A percentile compares a stretch with the other conserved stretches of the same genome.
Conservation (phyloP, 768 basidiomycete species). For the Calocera viscosa region DNA sequence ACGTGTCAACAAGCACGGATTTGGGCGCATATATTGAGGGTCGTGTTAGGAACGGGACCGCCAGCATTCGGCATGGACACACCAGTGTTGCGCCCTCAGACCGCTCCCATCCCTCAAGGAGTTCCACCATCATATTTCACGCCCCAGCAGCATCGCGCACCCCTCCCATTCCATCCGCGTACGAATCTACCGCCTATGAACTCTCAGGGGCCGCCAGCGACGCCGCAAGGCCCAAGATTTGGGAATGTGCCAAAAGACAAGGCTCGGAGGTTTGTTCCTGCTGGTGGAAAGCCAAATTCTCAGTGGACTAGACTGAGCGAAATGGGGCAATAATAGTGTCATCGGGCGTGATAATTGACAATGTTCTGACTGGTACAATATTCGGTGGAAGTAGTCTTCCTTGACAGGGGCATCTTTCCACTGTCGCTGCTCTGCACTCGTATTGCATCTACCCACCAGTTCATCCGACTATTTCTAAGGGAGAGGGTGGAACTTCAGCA, state of each 20-base stretch:
- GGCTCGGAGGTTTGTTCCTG: not conserved
- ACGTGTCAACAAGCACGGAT: not conserved
- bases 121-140: not conserved
- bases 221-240: not conserved
- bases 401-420: no score
- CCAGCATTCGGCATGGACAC: not conserved
- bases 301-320: not conserved
- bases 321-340: not conserved
- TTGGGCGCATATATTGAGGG: not conserved
- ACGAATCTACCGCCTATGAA: not conserved
- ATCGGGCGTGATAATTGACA: no score
- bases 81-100: not conserved
- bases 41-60: not conserved
- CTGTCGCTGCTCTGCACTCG: no score
- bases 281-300: not conserved
- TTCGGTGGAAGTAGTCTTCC: no score
- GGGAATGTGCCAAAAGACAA: not conserved
- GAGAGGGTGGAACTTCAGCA: no score
- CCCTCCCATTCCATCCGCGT: not conserved
- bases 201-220: not conserved
- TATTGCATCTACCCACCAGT: no score
- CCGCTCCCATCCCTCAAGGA: not conserved
- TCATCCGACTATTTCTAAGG: no score
- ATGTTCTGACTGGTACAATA: no score
- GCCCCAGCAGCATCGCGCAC: not conserved